phyloP scores from a whole-genome alignment of 495 filamentous ascomycete species.

The Aspergillus coremiiformis region DNA sequence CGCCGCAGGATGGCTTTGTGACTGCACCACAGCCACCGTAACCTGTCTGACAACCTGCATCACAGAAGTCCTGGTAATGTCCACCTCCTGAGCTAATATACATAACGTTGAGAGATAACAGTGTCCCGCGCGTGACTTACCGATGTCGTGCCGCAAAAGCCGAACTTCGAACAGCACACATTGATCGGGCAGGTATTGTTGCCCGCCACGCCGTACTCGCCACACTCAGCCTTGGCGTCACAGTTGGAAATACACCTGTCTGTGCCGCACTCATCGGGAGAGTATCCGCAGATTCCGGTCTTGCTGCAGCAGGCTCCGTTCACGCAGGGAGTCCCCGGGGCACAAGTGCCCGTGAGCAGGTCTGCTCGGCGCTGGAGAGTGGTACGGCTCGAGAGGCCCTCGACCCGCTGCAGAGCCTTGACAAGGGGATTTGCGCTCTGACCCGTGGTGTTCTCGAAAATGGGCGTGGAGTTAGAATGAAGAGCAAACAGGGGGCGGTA shows the following conservation, averaged over 20 bases:
- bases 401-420: neutral
- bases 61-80: constrained; percentile 8
- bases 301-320: constrained; percentile 1
- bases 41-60: neutral
- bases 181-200: constrained; percentile 2
- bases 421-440: neutral
- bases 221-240: constrained; percentile 7
- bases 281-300: neutral
- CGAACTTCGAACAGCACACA: constrained; percentile 5
- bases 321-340: neutral
- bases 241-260: constrained; percentile 2
- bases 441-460: neutral
- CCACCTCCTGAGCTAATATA: too few species aligned
- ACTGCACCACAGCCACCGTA: neutral
- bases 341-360: neutral
- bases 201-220: neutral
- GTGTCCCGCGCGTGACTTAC: too few species aligned
- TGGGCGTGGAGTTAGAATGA: neutral
- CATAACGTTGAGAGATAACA: too few species aligned
- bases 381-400: neutral
- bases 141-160: constrained; percentile 6
- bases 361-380: too few species aligned
- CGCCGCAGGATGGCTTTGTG: constrained; percentile 1
- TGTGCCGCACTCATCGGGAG: neutral
- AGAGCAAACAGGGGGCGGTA: neutral